Evolutionary conservation across 768 basidiomycete species (phyloP).

Genomic region (Serpula lacrymans): DNA sequence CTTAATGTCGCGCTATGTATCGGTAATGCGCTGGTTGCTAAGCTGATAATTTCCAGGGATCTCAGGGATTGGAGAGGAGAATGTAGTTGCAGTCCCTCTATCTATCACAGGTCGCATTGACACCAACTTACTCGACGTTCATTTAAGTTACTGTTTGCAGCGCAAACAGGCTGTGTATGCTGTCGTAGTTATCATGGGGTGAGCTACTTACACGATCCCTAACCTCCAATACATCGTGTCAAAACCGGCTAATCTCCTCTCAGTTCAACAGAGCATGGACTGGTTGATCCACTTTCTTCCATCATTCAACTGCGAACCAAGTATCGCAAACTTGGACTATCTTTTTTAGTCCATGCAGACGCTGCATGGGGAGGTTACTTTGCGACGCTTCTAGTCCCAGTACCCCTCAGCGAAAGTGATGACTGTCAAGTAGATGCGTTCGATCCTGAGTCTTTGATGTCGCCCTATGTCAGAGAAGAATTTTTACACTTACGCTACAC

Average conservation of each 20-base stretch:
- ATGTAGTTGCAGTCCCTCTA: constrained; percentile 33
- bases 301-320: constrained; percentile 31
- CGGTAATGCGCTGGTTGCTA: neutral
- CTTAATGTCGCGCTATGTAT: too few species aligned
- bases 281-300: constrained; percentile 37
- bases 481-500: constrained; percentile 22
- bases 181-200: constrained; percentile 41
- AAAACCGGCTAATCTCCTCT: too few species aligned
- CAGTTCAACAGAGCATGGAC: constrained; percentile 33
- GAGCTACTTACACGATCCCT: too few species aligned
- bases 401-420: neutral
- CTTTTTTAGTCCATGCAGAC: constrained; percentile 41
- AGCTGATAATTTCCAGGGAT: constrained; percentile 26
- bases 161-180: constrained; percentile 35
- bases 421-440: neutral
- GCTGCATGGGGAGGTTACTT: constrained; percentile 50
- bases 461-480: too few species aligned
- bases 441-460: too few species aligned
- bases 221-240: too few species aligned
- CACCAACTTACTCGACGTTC: constrained; percentile 19
- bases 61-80: constrained; percentile 39
- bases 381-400: constrained; percentile 9
- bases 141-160: constrained; percentile 27
- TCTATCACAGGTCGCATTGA: constrained; percentile 36
- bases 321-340: constrained; percentile 19